phyloP scores from a whole-genome alignment of 192 early-diverging fungal species.

The Coemansia umbellata region DNA sequence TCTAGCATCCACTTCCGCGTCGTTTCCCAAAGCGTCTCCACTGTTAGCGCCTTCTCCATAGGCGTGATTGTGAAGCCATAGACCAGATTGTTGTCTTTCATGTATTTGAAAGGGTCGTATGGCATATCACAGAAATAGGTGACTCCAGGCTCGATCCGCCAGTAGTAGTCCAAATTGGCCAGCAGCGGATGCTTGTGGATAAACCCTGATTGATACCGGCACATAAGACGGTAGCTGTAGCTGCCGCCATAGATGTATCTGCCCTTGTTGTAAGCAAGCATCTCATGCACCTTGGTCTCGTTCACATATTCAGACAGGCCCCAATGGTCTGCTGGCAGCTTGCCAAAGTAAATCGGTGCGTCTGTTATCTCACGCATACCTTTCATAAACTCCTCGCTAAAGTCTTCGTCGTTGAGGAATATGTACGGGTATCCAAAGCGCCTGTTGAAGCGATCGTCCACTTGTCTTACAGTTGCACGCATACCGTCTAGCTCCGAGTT shows the following conservation, averaged over 20 bases:
- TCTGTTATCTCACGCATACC: slow-evolving; percentile 52
- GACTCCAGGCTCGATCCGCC: slow-evolving; percentile 56
- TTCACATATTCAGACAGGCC: slow-evolving; percentile 71
- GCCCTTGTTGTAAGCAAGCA: slow-evolving; percentile 50
- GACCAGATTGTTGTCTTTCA: slow-evolving; percentile 51
- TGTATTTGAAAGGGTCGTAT: slow-evolving; percentile 56
- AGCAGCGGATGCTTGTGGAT: slow-evolving; percentile 55
- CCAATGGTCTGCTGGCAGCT: slow-evolving; percentile 64
- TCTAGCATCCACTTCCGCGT: slow-evolving; percentile 51
- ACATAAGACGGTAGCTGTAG: slow-evolving; percentile 56
- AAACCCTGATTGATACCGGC: slow-evolving; percentile 50
- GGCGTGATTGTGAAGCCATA: slow-evolving; percentile 54
- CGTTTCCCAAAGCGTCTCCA: slow-evolving; percentile 51
- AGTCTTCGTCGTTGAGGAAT: slow-evolving; percentile 67
- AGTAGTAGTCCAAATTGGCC: slow-evolving; percentile 54
- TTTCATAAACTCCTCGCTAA: slow-evolving; percentile 56
- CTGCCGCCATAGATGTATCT: slow-evolving; percentile 61
- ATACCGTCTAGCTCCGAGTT: slow-evolving; percentile 66
- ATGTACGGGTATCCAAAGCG: slow-evolving; percentile 65
- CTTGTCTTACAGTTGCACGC: slow-evolving; percentile 56
- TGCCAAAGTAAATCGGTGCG: slow-evolving; percentile 60
- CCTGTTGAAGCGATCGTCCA: slow-evolving; percentile 71
- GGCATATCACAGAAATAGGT: slow-evolving; percentile 52
- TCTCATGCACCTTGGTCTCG: slow-evolving; percentile 48
- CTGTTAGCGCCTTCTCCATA: slow-evolving; percentile 50